Percentiles rank a stretch among this genome's conserved stretches.
phyloP scores from a whole-genome alignment of 805 yeast genomes.

The Candida wancherniae region DNA sequence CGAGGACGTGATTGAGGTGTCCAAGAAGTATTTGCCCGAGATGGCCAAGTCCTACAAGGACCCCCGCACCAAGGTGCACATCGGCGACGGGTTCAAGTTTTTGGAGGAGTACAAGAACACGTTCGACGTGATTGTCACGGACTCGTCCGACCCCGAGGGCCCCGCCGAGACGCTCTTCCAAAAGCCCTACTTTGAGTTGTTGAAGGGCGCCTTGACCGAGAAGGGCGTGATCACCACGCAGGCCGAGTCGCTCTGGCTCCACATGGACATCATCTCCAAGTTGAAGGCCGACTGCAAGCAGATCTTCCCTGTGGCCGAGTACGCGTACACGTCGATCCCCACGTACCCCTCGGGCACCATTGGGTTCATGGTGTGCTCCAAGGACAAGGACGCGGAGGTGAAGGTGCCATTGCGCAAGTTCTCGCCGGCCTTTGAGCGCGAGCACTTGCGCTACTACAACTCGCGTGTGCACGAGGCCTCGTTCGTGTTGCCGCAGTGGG shows the following conservation, averaged over 20 bases:
- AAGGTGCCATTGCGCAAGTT: slow-evolving; percentile 64
- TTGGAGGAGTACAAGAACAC: slow-evolving; percentile 76
- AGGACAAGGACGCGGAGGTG: slow-evolving; percentile 62
- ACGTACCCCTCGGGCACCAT: slow-evolving; percentile 96
- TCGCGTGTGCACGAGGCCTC: slow-evolving; percentile 81
- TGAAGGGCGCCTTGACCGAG: slow-evolving; percentile 83
- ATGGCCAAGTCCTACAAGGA: slow-evolving; percentile 80
- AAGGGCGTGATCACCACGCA: slow-evolving; percentile 91
- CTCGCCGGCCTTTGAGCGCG: slow-evolving; percentile 55
- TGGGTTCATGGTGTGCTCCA: slow-evolving; percentile 96
- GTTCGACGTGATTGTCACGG: slow-evolving; percentile 94
- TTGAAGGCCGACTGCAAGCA: slow-evolving; percentile 76
- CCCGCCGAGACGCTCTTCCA: slow-evolving; percentile 95
- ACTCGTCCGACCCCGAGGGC: slow-evolving; percentile 97
- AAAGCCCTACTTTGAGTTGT: slow-evolving; percentile 81
- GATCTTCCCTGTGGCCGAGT: slow-evolving; percentile 88
- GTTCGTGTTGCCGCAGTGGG: slow-evolving; percentile 91
- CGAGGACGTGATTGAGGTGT: slow-evolving; percentile 82
- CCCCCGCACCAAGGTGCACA: slow-evolving; percentile 85
- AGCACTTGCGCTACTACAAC: slow-evolving; percentile 77
- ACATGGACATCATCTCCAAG: slow-evolving; percentile 75
- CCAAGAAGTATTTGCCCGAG: slow-evolving; percentile 83
- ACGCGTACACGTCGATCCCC: slow-evolving; percentile 89
- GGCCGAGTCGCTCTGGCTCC: slow-evolving; percentile 94
- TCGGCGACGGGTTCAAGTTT: slow-evolving; percentile 98